Evolutionary conservation across 805 yeast genomes (phyloP).

Genomic region (Komagataella pastoris): DNA sequence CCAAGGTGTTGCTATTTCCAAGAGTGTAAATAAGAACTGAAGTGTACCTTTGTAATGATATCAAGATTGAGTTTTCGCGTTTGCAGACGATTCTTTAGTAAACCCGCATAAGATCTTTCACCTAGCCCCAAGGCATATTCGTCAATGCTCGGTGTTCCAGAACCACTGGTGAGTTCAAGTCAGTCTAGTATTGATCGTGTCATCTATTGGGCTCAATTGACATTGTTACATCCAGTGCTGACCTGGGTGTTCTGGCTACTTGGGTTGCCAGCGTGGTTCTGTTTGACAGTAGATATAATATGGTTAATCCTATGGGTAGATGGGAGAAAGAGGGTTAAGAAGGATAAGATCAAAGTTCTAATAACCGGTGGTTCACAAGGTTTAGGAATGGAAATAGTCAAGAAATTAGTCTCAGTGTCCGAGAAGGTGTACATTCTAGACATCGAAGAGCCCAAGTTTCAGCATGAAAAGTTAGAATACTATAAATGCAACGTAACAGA

Average conservation of each 20-base stretch:
- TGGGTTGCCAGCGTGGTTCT: background rate
- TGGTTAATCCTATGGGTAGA: constrained; percentile 4
- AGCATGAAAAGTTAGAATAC: constrained; percentile 8
- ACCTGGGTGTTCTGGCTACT: constrained; percentile 6
- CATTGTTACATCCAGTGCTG: constrained; percentile 9
- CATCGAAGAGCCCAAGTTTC: background rate
- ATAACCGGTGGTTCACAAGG: constrained; percentile 42
- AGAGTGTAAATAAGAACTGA: constrained; percentile 39
- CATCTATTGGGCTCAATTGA: constrained; percentile 6
- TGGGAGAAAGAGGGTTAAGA: constrained; percentile 1
- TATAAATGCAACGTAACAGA: constrained; percentile 12
- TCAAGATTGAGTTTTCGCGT: background rate
- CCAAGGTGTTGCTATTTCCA: constrained; percentile 53
- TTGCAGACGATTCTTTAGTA: background rate
- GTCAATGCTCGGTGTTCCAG: background rate
- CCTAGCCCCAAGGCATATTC: constrained; percentile 7
- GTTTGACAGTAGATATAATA: background rate
- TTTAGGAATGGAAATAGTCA: constrained; percentile 29
- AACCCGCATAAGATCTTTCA: too few relatives aligned
- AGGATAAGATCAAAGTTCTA: constrained; percentile 13
- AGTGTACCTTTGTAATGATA: background rate
- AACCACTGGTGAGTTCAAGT: constrained; percentile 4
- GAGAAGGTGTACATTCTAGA: background rate
- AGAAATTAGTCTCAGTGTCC: constrained; percentile 8
- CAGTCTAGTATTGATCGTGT: constrained; percentile 8